These are phyloP conservation scores for Globisporangium canariense DNA, from an alignment of 352 stramenopile genomes.

Conservation along the genomic window DNA sequence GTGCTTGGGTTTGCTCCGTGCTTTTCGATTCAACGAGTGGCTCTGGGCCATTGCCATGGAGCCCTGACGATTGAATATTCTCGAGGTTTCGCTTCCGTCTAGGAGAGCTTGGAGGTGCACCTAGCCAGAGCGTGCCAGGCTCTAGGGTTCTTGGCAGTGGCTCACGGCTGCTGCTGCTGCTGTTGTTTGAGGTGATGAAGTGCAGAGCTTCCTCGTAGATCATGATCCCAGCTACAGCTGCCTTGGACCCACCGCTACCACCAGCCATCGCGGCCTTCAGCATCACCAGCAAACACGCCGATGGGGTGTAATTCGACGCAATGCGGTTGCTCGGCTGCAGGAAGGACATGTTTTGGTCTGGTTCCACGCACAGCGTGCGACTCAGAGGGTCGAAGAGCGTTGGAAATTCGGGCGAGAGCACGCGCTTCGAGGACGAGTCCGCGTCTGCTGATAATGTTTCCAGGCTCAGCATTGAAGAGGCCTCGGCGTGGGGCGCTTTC, in stretches of 20 bases:
- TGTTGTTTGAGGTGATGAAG: neutral
- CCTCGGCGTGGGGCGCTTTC: neutral
- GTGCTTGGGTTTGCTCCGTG: neutral
- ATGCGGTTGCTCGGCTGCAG: constrained; percentile 73
- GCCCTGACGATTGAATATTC: neutral
- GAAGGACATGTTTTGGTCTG: constrained; percentile 49
- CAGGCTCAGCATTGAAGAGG: neutral
- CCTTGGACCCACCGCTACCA: neutral
- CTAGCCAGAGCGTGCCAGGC: neutral
- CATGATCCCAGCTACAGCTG: constrained; percentile 1
- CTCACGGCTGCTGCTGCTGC: neutral
- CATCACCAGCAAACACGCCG: constrained; percentile 41
- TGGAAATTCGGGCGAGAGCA: constrained; percentile 13
- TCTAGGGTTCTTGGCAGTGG: constrained; percentile 1
- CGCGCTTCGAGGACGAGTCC: neutral
- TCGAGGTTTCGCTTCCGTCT: constrained; percentile 4
- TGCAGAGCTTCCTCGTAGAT: constrained; percentile 1
- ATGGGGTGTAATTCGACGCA: constrained; percentile 57
- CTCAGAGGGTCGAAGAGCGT: constrained; percentile 61
- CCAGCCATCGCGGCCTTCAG: constrained; percentile 20
- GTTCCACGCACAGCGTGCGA: constrained; percentile 71
- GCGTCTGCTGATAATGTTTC: too few relatives aligned
- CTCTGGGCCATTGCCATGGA: neutral
- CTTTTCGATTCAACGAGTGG: neutral
- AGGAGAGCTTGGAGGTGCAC: neutral